Percentiles rank a stretch among this genome's conserved stretches.
phyloP scores from a whole-genome alignment of 257 asterid species.

The Nicotiana paniculata region DNA sequence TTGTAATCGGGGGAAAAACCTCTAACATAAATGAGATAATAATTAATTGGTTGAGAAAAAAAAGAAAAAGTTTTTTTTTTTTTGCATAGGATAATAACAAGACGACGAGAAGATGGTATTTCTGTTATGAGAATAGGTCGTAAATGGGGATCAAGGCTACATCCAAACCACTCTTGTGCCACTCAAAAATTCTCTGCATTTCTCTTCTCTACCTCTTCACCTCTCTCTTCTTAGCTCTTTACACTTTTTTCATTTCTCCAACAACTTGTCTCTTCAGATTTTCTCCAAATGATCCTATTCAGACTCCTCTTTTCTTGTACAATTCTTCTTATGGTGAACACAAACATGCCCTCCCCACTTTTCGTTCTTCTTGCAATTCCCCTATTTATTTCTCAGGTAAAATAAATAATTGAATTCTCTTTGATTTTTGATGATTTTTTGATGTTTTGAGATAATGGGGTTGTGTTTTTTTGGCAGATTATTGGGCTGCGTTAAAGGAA shows the following conservation, averaged over 20 bases:
- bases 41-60: not conserved
- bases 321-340: conserved; percentile 91
- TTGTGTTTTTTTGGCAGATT: conserved; percentile 39
- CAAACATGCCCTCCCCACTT: conserved; percentile 69
- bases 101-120: not conserved
- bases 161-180: conserved; percentile 61
- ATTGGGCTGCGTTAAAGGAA: conserved; percentile 44
- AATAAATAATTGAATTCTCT: not conserved
- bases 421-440: not conserved
- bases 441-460: conserved; percentile 1
- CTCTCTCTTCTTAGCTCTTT: conserved; percentile 46
- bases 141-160: conserved; percentile 9
- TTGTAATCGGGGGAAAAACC: no score
- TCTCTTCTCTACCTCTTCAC: conserved; percentile 62
- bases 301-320: conserved; percentile 53
- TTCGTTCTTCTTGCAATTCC: conserved; percentile 72
- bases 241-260: conserved; percentile 42
- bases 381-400: conserved; percentile 80
- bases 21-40: not conserved
- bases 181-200: conserved; percentile 69
- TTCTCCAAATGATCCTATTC: conserved; percentile 70
- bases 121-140: not conserved
- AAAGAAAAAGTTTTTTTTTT: no score
- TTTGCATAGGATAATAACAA: not conserved
- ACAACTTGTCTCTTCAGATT: conserved; percentile 62